These are phyloP conservation scores for Coemansia sp. DNA, from an alignment of 192 early-diverging fungal species.

Conservation along the genomic window DNA sequence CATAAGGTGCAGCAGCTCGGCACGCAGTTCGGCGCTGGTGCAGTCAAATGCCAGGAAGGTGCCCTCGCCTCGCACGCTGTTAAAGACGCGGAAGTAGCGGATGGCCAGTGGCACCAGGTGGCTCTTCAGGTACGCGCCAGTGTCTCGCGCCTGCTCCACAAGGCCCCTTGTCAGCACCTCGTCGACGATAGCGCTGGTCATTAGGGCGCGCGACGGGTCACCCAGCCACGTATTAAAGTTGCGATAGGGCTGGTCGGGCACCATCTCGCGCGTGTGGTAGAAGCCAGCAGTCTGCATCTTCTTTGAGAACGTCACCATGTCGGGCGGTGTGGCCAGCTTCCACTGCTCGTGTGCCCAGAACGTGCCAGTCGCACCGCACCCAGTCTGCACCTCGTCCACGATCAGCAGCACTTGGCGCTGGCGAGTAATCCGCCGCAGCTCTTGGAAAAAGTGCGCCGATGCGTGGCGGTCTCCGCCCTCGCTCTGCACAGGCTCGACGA, in stretches of 20 bases:
- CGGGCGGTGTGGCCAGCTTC: conserved; percentile 61
- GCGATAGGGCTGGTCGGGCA: conserved; percentile 62
- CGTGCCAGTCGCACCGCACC: conserved; percentile 66
- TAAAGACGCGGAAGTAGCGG: conserved; percentile 48
- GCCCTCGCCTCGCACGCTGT: conserved; percentile 62
- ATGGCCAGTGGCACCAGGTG: conserved; percentile 54
- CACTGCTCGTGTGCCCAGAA: conserved; percentile 81
- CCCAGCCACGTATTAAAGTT: conserved; percentile 80
- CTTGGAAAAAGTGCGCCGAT: conserved; percentile 64
- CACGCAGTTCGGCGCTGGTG: conserved; percentile 45
- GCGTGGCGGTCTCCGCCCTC: conserved; percentile 71
- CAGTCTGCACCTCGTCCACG: conserved; percentile 79
- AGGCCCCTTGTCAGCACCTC: conserved; percentile 59
- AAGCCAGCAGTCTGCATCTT: conserved; percentile 77
- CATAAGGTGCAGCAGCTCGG: conserved; percentile 57
- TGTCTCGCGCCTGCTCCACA: conserved; percentile 50
- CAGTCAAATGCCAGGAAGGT: conserved; percentile 73
- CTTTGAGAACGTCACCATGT: conserved; percentile 76
- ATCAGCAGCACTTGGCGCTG: conserved; percentile 62
- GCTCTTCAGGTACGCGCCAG: conserved; percentile 56
- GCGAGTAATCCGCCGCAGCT: conserved; percentile 56
- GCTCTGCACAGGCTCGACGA: conserved; percentile 71
- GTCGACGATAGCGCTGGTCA: conserved; percentile 60
- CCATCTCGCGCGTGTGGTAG: conserved; percentile 58
- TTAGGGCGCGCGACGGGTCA: conserved; percentile 62